Percentiles rank a stretch among this genome's conserved stretches.
Evolutionary conservation across 2,329 filamentous ascomycete species (phyloP).

Genomic region (Ophiocordyceps polyrhachis-furcata): DNA sequence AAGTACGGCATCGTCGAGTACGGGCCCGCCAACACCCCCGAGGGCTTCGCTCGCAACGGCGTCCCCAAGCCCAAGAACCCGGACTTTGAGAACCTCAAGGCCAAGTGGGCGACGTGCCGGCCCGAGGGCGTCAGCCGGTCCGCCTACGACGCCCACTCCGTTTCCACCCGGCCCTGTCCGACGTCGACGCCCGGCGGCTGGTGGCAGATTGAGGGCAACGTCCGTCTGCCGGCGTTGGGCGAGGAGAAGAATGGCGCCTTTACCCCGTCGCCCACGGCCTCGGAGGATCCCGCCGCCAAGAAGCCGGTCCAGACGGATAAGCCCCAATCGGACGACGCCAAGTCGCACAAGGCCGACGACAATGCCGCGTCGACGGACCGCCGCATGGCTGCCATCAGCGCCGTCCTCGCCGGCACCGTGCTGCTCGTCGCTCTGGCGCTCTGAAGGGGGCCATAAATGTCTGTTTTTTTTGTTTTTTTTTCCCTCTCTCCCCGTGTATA

Average conservation of each 20-base stretch:
- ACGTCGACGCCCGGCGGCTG: slow-evolving; percentile 49
- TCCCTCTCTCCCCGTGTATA: neutral
- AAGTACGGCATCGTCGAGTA: slow-evolving; percentile 69
- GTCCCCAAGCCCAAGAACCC: slow-evolving; percentile 55
- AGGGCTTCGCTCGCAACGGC: slow-evolving; percentile 51
- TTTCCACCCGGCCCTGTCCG: slow-evolving; percentile 52
- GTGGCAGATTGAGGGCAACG: slow-evolving; percentile 62
- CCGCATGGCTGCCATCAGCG: slow-evolving; percentile 4
- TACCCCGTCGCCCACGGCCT: slow-evolving; percentile 4
- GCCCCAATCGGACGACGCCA: neutral
- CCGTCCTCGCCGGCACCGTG: slow-evolving; percentile 3
- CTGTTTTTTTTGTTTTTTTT: too few relatives aligned
- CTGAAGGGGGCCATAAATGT: neutral
- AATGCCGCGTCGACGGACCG: slow-evolving; percentile 4
- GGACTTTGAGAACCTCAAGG: slow-evolving; percentile 62
- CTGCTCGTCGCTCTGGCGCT: slow-evolving; percentile 5
- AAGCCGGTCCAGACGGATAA: neutral
- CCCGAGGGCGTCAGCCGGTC: slow-evolving; percentile 49
- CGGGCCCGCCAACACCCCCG: slow-evolving; percentile 41
- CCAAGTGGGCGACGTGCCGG: slow-evolving; percentile 53
- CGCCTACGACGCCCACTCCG: slow-evolving; percentile 42
- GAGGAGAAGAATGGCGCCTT: slow-evolving; percentile 12
- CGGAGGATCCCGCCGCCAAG: slow-evolving; percentile 3
- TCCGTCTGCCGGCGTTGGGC: slow-evolving; percentile 50
- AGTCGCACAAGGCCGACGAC: slow-evolving; percentile 1